A percentile compares a stretch with the other conserved stretches of the same genome.
Conservation (phyloP, 129 eudicot species). For the Helichrysum umbraculigerum region DNA sequence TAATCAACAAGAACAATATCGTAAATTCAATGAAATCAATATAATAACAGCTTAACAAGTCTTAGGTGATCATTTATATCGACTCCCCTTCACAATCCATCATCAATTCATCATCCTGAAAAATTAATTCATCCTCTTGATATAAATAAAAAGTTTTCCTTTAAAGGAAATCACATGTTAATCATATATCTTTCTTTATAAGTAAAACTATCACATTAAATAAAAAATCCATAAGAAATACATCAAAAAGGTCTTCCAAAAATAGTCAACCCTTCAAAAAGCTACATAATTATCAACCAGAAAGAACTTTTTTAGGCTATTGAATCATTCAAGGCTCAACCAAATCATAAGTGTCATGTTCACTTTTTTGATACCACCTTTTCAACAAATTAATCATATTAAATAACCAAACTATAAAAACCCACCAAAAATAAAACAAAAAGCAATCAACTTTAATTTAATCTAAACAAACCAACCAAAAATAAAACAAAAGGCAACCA, state of each 20-base stretch:
- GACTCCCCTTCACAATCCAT: background rate
- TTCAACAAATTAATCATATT: conserved; percentile 19
- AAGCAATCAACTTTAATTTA: background rate
- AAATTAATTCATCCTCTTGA: too few species aligned
- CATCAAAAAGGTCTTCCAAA: conserved; percentile 10
- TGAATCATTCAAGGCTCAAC: background rate
- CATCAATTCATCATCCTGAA: too few species aligned
- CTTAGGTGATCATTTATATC: background rate
- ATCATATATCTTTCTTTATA: conserved; percentile 11
- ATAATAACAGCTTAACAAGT: conserved; percentile 2
- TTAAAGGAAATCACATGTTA: background rate
- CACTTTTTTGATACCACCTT: background rate
- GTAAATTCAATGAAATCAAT: conserved; percentile 7
- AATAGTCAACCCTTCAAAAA: conserved; percentile 33
- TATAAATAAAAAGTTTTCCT: conserved; percentile 12
- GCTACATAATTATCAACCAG: conserved; percentile 22
- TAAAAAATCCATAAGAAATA: conserved; percentile 10
- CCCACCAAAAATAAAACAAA: conserved; percentile 7
- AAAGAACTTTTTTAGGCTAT: conserved; percentile 22
- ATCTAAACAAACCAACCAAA: conserved; percentile 15
- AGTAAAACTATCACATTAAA: conserved; percentile 6
- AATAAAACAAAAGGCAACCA: background rate
- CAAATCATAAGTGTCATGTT: conserved; percentile 9
- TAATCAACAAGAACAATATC: conserved; percentile 3
- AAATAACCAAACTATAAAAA: conserved; percentile 13